These are phyloP conservation scores for Globisporangium nagaii DNA, from an alignment of 352 stramenopile species.

Conservation along the genomic window DNA sequence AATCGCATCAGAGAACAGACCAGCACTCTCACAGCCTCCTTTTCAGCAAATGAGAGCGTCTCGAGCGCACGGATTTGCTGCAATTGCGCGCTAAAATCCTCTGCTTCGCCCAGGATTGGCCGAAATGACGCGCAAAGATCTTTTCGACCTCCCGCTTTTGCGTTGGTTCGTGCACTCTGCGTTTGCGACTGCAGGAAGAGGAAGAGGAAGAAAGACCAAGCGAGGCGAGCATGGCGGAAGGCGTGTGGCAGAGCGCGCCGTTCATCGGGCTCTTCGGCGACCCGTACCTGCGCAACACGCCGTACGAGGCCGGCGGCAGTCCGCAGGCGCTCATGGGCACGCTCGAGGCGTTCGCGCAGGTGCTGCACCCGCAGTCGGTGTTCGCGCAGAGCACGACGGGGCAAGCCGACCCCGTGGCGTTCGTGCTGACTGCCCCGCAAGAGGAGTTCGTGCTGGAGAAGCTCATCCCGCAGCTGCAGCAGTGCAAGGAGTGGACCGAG, in stretches of 20 bases:
- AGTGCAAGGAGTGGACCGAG: conserved; percentile 47
- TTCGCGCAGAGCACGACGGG: background rate
- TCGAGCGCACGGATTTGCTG: no score
- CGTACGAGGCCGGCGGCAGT: conserved; percentile 70
- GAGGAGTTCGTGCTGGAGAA: conserved; percentile 39
- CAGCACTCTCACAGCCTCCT: conserved; percentile 3
- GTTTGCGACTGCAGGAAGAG: background rate
- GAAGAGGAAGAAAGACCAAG: background rate
- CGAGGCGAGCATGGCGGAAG: conserved; percentile 13
- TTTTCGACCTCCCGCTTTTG: background rate
- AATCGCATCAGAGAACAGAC: background rate
- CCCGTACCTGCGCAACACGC: conserved; percentile 69
- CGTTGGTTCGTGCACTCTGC: background rate
- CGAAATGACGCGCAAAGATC: no score
- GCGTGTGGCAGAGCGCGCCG: conserved; percentile 54
- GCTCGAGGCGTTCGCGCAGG: conserved; percentile 29
- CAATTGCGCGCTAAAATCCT: no score
- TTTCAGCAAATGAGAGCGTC: background rate
- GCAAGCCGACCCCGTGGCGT: conserved; percentile 31
- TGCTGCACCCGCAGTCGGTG: conserved; percentile 28
- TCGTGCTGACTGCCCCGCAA: conserved; percentile 45
- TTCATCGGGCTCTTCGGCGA: conserved; percentile 79
- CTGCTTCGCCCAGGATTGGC: no score
- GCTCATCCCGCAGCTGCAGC: conserved; percentile 48
- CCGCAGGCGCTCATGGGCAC: conserved; percentile 54